These are phyloP conservation scores for Epichloe glyceriae DNA, from an alignment of 2,329 filamentous ascomycete genomes.

Conservation along the genomic window DNA sequence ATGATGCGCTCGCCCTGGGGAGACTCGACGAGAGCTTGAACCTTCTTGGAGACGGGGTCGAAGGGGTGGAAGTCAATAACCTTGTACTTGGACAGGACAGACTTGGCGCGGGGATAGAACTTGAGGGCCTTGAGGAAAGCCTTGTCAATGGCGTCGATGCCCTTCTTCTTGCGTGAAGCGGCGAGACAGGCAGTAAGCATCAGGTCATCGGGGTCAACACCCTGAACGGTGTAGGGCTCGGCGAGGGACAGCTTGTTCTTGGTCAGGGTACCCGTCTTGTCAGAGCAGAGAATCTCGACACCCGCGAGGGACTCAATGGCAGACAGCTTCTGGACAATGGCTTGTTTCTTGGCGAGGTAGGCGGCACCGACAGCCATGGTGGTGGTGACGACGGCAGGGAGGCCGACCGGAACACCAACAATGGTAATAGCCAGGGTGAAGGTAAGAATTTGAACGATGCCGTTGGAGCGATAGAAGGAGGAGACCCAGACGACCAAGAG, in stretches of 20 bases:
- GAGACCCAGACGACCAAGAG: conserved; percentile 75
- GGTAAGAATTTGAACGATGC: conserved; percentile 64
- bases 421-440: conserved; percentile 85
- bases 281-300: conserved; percentile 82
- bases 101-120: conserved; percentile 72
- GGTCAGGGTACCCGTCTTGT: conserved; percentile 78
- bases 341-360: conserved; percentile 84
- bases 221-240: conserved; percentile 71
- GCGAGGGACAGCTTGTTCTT: conserved; percentile 87
- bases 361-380: conserved; percentile 91
- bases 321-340: conserved; percentile 84
- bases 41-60: conserved; percentile 89
- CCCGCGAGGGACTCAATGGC: conserved; percentile 86
- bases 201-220: conserved; percentile 74
- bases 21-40: conserved; percentile 70
- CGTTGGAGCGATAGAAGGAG: conserved; percentile 77
- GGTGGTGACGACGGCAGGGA: conserved; percentile 84
- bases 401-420: conserved; percentile 84
- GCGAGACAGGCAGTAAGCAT: conserved; percentile 88
- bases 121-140: conserved; percentile 79
- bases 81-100: conserved; percentile 69
- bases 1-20: conserved; percentile 72
- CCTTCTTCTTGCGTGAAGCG: conserved; percentile 88
- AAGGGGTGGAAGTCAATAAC: conserved; percentile 78
- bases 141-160: conserved; percentile 90